Evolutionary conservation across 371 early-diverging fungal genomes (phyloP), one percentile per base, ranked within the genome.

Genomic region (Entomophthora muscae): DNA sequence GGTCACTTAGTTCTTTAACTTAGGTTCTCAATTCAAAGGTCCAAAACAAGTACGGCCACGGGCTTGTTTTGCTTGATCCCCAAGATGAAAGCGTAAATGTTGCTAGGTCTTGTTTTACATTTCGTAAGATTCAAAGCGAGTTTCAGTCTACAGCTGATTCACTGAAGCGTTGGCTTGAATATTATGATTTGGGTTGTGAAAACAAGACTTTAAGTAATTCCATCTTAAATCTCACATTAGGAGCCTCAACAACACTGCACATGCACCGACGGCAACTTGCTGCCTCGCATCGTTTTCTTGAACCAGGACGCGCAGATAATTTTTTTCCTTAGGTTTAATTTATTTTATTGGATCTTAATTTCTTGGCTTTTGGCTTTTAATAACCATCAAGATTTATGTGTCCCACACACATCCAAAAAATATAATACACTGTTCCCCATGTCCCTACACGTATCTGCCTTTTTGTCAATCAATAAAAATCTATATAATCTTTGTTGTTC

Each of bases 51-150:
- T 10, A 42, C 5, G 17, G 17, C 42, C 42, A 5, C 5, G n/a
- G 31, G 31, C 31, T 26, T 28, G 26, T 57, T 26, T 31, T 57
- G 21, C 58, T 57, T 13, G 58, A 57, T 26, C 58, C 58, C 21
- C 58, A 57, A 21, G 58, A 57, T 57, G 58, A 57, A 31, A 57
- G n/a, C 32, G 26, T 22, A 26, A 57, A 57, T 31, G 29, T 28
- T 12, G 42, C 42, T 42, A 42, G 42, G 17, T 42, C 42, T 10
- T 42, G 42, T 17, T 42, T 42, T 42, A 17, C 42, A 5, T 42
- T 10, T 42, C 10, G 10, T 10, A 42, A 42, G 42, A 42, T 42
- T 17, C 42, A 42, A 17, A 42, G 42, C 5, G 17, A 10, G 17
- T 42, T 42, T 42, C 5, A 17, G 17, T 5, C 5, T 10, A 17